Base-by-base conservation (phyloP, 129 eudicot genomes). In the Artemisia annua region DNA sequence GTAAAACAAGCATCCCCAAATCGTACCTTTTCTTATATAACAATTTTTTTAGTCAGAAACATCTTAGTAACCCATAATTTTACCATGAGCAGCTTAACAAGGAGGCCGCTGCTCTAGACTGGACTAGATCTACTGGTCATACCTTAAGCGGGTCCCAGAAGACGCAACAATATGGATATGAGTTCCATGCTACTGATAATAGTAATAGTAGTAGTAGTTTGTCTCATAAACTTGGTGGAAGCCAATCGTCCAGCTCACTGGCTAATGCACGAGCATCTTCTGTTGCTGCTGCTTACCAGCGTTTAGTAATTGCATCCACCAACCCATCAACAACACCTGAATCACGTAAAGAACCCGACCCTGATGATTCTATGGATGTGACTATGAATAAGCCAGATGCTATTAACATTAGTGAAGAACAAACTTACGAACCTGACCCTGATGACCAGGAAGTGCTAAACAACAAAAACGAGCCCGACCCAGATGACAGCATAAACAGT, bases 231-330 rank as follows among this genome's bases (percentile, higher is more conserved):
- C 95, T 92, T 74, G 98, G 96, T 49, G 98, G 98, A 22, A 70
- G 48, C 16, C 64, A 78, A 57, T 50, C 83, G 11, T 51, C 83
- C 43, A 75, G 15, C 75, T 82, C 67, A 70, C 52, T 84, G 74
- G 83, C 84, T 49, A 76, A 71, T 80, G 96, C 96, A 50, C 95
- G 96, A 68, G 85, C 80, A 22, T 75, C 91, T 64, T 87, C 98
- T 22, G 96, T 87, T 20, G 85, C 87, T 80, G 98, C 98, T 61
- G 98, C 98, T 73, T 89, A 85, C 81, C 77, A 74, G 5, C 98
- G 98, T 63, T 71, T 89, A 48, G 86, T 86, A 30, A 75, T 75
- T 8, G 62, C 85, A 69, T 66, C 90, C n/a, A 72, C n/a, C 17
- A 63, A 83, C 66, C 58, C 53, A 17, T 62, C 76, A 18, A 69